Base-by-base conservation (phyloP, 2,329 filamentous ascomycete genomes). In the Paraphoma sp. region DNA sequence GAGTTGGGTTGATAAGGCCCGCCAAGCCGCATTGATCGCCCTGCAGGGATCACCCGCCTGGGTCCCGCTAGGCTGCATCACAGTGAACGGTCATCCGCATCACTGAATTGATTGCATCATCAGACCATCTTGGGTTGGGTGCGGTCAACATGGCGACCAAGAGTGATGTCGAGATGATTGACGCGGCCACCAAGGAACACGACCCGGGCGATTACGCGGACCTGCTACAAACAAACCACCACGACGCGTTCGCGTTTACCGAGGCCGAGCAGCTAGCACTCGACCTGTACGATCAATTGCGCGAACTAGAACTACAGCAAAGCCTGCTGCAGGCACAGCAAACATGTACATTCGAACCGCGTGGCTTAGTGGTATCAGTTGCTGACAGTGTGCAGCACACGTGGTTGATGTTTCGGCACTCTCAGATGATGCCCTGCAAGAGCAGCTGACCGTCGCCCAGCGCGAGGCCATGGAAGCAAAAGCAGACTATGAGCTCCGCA, bases 261-360 rank as follows among this genome's bases (percentile, higher is more conserved):
- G 82, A 86, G 36, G 82, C 85, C 57, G 92, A 96, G 76, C 79
- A 83, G 66, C 82, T 83, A 61, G 83, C 89, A 29, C 80, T 95
- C 36, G 83, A 86, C 41, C 83, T 93, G 47, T 90, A 92, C 76
- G 88, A 93, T 72, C 84, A 84, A 63, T 79, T 92, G 28, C 86
- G 89, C 68, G 87, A 91, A 72, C 81, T 93, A 44, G 86, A 88
- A 67, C 79, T 94, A 18, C 89, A 95, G 77, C 85, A 88, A 53
- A 88, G 88, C 38, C 81, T 95, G 40, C 76, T 93, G 11, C 76
- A 82, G 64, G 77, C 79, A 54, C 78, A 79, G 56, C 67, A 71
- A 29, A 42, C 62, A 67, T 64, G 73, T 63, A 68, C 48, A 61
- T 65, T 14, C 44, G 30, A 31, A 31, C 10, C 29, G 10, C 14